Conservation (phyloP, 2,329 filamentous ascomycete species). For the Xylaria hypoxylon region DNA sequence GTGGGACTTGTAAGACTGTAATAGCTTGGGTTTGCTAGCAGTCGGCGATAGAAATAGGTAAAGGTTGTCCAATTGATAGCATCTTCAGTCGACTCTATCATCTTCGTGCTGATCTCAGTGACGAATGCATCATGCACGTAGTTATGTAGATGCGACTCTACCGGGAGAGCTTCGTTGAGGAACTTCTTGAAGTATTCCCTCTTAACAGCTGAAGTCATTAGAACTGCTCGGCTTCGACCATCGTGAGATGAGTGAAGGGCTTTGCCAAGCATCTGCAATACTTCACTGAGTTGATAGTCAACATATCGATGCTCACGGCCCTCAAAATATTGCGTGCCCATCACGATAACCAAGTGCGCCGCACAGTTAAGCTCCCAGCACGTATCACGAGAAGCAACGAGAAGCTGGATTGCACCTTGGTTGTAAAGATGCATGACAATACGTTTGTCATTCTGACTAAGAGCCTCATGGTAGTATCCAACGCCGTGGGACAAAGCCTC, state of each 20-base stretch:
- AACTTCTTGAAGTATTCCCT: constrained; percentile 99
- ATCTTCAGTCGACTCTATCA: constrained; percentile 94
- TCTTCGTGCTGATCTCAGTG: constrained; percentile 95
- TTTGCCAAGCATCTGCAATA: constrained; percentile 98
- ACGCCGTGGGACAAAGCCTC: constrained; percentile 94
- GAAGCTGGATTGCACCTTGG: constrained; percentile 88
- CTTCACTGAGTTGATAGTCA: constrained; percentile 93
- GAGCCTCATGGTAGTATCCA: constrained; percentile 95
- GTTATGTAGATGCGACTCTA: constrained; percentile 92
- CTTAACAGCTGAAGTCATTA: constrained; percentile 95
- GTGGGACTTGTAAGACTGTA: constrained; percentile 90
- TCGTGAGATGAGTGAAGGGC: constrained; percentile 83
- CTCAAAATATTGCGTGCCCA: constrained; percentile 98
- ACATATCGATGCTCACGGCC: constrained; percentile 96
- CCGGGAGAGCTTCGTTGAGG: constrained; percentile 92
- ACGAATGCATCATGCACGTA: constrained; percentile 97
- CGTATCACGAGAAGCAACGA: constrained; percentile 82
- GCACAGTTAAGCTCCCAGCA: constrained; percentile 94
- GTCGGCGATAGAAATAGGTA: constrained; percentile 95
- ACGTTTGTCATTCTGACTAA: constrained; percentile 88
- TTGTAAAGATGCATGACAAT: constrained; percentile 94
- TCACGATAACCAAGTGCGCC: constrained; percentile 92
- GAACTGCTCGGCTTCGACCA: constrained; percentile 85
- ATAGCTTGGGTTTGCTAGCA: constrained; percentile 95
- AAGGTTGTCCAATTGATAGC: constrained; percentile 99